Conservation (phyloP, 176 grass and related monocot genomes). For the Rhynchospora pubera region DNA sequence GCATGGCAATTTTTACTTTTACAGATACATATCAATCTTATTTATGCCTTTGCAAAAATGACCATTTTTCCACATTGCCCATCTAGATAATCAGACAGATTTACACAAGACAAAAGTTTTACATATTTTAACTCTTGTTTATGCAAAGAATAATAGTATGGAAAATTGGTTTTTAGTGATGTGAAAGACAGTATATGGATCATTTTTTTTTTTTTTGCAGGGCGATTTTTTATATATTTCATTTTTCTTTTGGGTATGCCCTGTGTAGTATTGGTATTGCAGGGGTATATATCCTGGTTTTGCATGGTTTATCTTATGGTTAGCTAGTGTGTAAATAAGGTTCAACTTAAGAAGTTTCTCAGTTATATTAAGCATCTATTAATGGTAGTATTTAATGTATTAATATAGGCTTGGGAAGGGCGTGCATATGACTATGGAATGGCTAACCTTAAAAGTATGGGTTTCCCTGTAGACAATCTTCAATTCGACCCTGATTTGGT, state of each 20-base stretch:
- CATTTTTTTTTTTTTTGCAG: not conserved
- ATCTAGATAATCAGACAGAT: not conserved
- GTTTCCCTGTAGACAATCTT: constrained; percentile 85
- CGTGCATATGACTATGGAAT: constrained; percentile 99
- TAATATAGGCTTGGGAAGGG: constrained; percentile 86
- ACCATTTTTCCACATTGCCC: not conserved
- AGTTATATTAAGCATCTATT: not conserved
- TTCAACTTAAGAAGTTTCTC: not conserved
- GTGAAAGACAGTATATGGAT: not conserved
- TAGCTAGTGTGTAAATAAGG: not conserved
- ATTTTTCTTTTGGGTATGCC: not conserved
- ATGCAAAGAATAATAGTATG: not conserved
- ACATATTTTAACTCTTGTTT: not conserved
- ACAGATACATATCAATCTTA: not conserved
- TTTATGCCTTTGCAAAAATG: not conserved
- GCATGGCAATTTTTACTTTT: not conserved
- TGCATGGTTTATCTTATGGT: not conserved
- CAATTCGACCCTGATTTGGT: constrained; percentile 94
- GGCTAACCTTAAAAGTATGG: constrained; percentile 81
- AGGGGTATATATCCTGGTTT: not conserved
- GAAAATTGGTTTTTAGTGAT: not conserved
- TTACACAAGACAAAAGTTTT: not conserved
- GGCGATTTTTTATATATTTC: not conserved
- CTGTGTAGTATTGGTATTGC: not conserved
- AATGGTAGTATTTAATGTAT: constrained; percentile 11